phyloP scores from a whole-genome alignment of 1,284 basidiomycete species.

The Boletus smithii region DNA sequence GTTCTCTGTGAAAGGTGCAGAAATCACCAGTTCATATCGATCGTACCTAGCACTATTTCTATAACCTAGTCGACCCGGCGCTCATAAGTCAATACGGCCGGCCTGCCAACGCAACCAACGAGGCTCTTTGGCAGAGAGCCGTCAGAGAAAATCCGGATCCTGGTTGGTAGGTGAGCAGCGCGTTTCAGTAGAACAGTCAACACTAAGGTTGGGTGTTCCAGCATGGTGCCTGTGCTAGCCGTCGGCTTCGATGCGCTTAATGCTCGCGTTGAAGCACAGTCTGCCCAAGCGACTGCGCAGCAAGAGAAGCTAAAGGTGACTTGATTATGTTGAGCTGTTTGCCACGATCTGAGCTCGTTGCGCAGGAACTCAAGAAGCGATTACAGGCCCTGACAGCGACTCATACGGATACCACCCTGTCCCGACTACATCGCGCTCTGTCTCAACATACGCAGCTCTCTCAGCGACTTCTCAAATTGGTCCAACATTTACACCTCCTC shows the following conservation, averaged over 20 bases:
- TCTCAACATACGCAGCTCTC: slow-evolving; percentile 68
- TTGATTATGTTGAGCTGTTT: slow-evolving; percentile 1
- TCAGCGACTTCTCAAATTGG: slow-evolving; percentile 71
- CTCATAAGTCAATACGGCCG: slow-evolving; percentile 70
- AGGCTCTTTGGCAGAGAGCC: slow-evolving; percentile 78
- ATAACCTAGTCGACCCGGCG: slow-evolving; percentile 79
- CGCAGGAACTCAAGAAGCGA: slow-evolving; percentile 65
- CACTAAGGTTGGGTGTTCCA: slow-evolving; percentile 33
- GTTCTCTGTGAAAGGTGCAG: neutral
- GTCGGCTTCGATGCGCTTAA: slow-evolving; percentile 82
- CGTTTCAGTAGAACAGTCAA: neutral
- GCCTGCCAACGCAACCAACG: slow-evolving; percentile 71
- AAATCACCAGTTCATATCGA: no score
- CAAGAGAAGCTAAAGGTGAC: slow-evolving; percentile 64
- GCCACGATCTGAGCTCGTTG: slow-evolving; percentile 3
- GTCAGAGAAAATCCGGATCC: slow-evolving; percentile 81
- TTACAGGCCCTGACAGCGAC: slow-evolving; percentile 62
- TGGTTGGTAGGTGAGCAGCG: slow-evolving; percentile 51
- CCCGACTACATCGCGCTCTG: slow-evolving; percentile 66
- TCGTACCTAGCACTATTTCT: slow-evolving; percentile 67
- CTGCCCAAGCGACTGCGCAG: slow-evolving; percentile 64
- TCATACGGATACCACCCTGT: slow-evolving; percentile 67
- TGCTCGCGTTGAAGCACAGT: slow-evolving; percentile 77
- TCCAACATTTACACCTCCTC: slow-evolving; percentile 75
- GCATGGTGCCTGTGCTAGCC: slow-evolving; percentile 81